Conservation (phyloP, 2,329 filamentous ascomycete genomes). For the Dryadomyces quercivorus region DNA sequence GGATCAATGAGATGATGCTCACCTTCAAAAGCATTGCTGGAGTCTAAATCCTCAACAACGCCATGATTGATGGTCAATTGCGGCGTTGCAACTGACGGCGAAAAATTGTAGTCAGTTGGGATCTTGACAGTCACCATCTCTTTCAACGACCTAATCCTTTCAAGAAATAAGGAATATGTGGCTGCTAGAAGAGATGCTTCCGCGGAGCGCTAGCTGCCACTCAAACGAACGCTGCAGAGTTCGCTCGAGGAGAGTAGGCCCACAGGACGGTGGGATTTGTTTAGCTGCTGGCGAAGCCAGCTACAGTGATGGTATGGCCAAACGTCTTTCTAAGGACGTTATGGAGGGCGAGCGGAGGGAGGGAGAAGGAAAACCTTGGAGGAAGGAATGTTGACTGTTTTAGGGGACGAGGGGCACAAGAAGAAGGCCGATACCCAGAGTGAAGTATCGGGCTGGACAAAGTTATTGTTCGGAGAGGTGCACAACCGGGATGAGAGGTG, state of each 20-base stretch:
- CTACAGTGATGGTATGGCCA: slow-evolving; percentile 42
- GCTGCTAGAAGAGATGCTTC: slow-evolving; percentile 25
- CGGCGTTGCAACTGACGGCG: slow-evolving; percentile 70
- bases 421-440: slow-evolving; percentile 59
- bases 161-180: neutral
- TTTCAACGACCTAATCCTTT: slow-evolving; percentile 4
- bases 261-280: slow-evolving; percentile 55
- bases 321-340: slow-evolving; percentile 68
- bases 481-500: too few relatives aligned
- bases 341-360: slow-evolving; percentile 79
- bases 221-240: slow-evolving; percentile 93
- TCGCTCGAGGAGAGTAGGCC: slow-evolving; percentile 94
- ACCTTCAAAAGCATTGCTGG: slow-evolving; percentile 93
- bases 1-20: slow-evolving; percentile 1
- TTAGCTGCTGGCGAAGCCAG: slow-evolving; percentile 78
- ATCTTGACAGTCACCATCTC: slow-evolving; percentile 80
- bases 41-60: slow-evolving; percentile 85
- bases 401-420: slow-evolving; percentile 8
- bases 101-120: slow-evolving; percentile 70
- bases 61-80: slow-evolving; percentile 95
- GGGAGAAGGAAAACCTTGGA: slow-evolving; percentile 71
- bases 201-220: slow-evolving; percentile 95
- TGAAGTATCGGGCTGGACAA: slow-evolving; percentile 55
- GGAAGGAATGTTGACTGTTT: slow-evolving; percentile 75
- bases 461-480: neutral